A percentile compares a stretch with the other conserved stretches of the same genome.
These are phyloP conservation scores for Pestalotiopsis sp. DNA, from an alignment of 2,329 filamentous ascomycete genomes.

Conservation along the genomic window DNA sequence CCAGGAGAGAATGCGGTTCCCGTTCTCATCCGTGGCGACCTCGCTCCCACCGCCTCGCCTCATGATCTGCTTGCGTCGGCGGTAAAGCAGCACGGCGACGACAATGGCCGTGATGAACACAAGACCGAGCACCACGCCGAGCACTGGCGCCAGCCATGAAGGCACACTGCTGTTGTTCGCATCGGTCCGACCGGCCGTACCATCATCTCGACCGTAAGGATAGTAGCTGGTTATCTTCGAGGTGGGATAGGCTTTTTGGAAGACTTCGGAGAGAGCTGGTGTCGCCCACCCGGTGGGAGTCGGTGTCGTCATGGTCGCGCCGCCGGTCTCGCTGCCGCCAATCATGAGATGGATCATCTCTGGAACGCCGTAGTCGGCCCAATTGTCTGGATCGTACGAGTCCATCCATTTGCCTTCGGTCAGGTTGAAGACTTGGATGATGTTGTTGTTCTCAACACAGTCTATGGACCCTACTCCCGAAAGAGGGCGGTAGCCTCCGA, in stretches of 20 bases:
- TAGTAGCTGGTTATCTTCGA: slow-evolving; percentile 62
- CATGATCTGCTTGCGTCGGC: slow-evolving; percentile 48
- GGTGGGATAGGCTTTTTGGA: slow-evolving; percentile 57
- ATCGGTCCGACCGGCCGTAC: slow-evolving; percentile 28
- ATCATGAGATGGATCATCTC: slow-evolving; percentile 65
- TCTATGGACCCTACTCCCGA: slow-evolving; percentile 22
- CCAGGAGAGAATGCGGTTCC: slow-evolving; percentile 55
- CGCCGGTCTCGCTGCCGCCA: slow-evolving; percentile 67
- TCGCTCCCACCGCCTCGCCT: slow-evolving; percentile 39
- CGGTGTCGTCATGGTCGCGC: slow-evolving; percentile 71
- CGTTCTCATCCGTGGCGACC: slow-evolving; percentile 47
- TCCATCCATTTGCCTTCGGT: slow-evolving; percentile 70
- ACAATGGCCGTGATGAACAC: slow-evolving; percentile 56
- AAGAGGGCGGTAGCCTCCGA: slow-evolving; percentile 65
- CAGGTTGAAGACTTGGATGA: slow-evolving; percentile 73
- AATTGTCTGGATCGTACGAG: slow-evolving; percentile 67
- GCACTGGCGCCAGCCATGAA: slow-evolving; percentile 61
- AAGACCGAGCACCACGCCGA: slow-evolving; percentile 64
- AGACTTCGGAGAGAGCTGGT: slow-evolving; percentile 52
- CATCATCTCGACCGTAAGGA: slow-evolving; percentile 53
- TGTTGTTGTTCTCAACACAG: slow-evolving; percentile 52
- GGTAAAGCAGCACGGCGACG: slow-evolving; percentile 56
- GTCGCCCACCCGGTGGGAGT: slow-evolving; percentile 59
- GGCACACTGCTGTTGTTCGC: slow-evolving; percentile 42
- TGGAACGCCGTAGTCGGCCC: slow-evolving; percentile 71